Evolutionary conservation across 2,329 filamentous ascomycete species (phyloP), one percentile per base, ranked within the genome.

Genomic region (Phaeophleospora eucalypticola): DNA sequence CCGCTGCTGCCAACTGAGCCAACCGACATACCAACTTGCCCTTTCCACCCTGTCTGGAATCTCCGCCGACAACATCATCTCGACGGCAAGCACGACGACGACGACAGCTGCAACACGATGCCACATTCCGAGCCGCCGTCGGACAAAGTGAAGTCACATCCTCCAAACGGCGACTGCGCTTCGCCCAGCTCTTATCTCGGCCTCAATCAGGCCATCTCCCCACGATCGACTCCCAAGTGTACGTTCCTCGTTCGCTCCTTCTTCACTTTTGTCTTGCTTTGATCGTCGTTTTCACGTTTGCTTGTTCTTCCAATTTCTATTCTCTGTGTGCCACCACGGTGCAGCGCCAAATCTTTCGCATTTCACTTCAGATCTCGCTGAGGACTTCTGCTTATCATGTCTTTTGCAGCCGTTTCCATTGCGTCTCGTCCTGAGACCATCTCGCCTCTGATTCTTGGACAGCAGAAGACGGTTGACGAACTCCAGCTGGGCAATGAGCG

Each of bases 401-500:
- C 44, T 9, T 45, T 36, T 32, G 36, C 57, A 75, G 73, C 68
- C 49, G 72, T 75, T 27, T 70, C 71, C 3, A 74, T 74, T 53
- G 69, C 68, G 41, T 57, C 55, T 36, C 65, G 71, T 27, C 59
- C 68, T 21, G 72, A 74, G 51, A 67, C 65, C 38, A 72, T 74
- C 38, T 75, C 73, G 17, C 72, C 73, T 32, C 55, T 73, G 51
- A 68, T 75, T 51, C 66, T 69, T 19, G 72, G 66, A 18, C 70
- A 68, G 43, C 64, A 69, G 48, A 75, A 75, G 50, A 68, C 70
- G 18, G 56, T 68, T 36, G 69, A 74, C 21, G 65, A 68, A 16
- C 62, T 69, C 40, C 70, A 70, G 35, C 65, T 69, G 44, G 58
- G 65, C 34, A 49, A 63, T 16, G 66, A 49, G 20, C 41, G 49